Conservation (phyloP, 306 rosid genomes). For the Casuarina equisetifolia region DNA sequence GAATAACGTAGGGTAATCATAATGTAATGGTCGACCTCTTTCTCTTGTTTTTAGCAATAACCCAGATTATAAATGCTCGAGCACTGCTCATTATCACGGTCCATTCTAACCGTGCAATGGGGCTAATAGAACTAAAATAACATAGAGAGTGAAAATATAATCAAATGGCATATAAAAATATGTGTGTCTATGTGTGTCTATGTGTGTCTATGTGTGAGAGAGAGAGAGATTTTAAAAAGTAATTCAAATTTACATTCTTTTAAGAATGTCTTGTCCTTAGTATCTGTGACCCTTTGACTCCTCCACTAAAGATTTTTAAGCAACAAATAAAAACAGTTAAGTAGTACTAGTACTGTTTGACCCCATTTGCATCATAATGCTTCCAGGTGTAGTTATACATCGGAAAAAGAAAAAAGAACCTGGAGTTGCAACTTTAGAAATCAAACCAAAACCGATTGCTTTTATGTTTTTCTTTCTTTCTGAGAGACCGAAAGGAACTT, state of each 20-base stretch:
- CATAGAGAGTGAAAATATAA: constrained; percentile 14
- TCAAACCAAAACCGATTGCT: no score
- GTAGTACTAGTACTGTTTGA: constrained; percentile 42
- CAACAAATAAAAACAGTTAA: constrained; percentile 34
- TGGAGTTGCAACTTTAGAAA: no score
- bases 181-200: neutral
- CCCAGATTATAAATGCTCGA: constrained; percentile 35
- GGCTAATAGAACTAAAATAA: constrained; percentile 22
- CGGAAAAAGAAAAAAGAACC: neutral
- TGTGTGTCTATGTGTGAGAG: neutral
- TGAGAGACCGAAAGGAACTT: neutral
- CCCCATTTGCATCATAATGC: constrained; percentile 48
- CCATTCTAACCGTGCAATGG: constrained; percentile 32
- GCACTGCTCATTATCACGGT: constrained; percentile 42
- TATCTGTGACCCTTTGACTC: constrained; percentile 65
- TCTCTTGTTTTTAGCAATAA: constrained; percentile 48
- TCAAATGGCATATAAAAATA: constrained; percentile 20
- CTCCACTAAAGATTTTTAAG: constrained; percentile 59
- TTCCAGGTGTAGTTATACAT: constrained; percentile 25
- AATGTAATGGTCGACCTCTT: constrained; percentile 57
- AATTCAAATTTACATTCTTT: constrained; percentile 33
- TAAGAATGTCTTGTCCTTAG: constrained; percentile 47
- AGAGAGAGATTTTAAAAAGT: constrained; percentile 8
- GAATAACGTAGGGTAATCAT: constrained; percentile 63
- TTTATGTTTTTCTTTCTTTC: neutral